phyloP scores from a whole-genome alignment of 179 eudicot species.

The Corrigiola litoralis region DNA sequence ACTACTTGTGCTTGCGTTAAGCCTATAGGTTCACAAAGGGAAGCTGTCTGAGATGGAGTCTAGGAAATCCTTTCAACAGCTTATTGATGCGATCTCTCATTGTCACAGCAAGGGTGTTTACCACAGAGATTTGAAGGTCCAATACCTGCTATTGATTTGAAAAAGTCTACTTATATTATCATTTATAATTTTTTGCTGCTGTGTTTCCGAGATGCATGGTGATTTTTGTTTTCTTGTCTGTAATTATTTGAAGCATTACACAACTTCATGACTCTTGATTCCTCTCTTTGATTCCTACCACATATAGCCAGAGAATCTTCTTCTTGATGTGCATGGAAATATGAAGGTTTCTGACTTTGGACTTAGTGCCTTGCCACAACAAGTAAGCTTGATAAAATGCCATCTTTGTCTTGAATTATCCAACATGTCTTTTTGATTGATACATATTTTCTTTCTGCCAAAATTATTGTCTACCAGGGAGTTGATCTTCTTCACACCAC shows the following conservation, averaged over 20 bases:
- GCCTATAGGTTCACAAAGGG: constrained; percentile 63
- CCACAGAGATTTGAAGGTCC: constrained; percentile 53
- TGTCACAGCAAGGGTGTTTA: constrained; percentile 51
- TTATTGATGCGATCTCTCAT: constrained; percentile 42
- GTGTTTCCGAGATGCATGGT: neutral
- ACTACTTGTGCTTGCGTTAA: constrained; percentile 5
- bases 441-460: neutral
- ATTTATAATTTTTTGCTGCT: no score
- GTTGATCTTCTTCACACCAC: constrained; percentile 48
- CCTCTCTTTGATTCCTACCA: neutral
- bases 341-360: constrained; percentile 52
- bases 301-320: constrained; percentile 46
- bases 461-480: constrained; percentile 29
- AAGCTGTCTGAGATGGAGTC: constrained; percentile 54
- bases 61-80: constrained; percentile 44
- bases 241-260: neutral
- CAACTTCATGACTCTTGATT: neutral
- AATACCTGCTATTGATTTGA: neutral
- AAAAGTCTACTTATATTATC: no score
- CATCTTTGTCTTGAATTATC: neutral
- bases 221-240: neutral
- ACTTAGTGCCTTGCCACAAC: constrained; percentile 54
- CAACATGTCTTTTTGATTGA: neutral
- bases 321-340: constrained; percentile 40
- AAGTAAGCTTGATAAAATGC: constrained; percentile 45